Conservation (phyloP, 192 early-diverging fungal genomes). For the Linnemannia exigua region DNA sequence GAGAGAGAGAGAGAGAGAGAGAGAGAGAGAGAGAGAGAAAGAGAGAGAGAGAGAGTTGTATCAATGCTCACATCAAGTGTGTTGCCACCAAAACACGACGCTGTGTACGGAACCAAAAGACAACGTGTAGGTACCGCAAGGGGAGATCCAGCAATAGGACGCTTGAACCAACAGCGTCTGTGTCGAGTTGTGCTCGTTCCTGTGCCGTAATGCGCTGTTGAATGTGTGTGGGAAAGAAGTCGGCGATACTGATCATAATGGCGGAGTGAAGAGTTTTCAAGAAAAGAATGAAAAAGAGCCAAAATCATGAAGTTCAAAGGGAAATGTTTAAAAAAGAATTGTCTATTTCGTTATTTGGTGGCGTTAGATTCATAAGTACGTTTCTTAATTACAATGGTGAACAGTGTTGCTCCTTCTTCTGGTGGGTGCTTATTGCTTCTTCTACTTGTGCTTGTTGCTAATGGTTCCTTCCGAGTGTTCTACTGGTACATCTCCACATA, state of each 20-base stretch:
- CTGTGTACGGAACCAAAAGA: background rate
- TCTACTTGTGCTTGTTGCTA: too few relatives aligned
- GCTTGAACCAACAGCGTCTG: background rate
- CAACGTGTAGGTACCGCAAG: slow-evolving; percentile 13
- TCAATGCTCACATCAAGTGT: background rate
- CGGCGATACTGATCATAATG: slow-evolving; percentile 20
- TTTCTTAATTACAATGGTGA: too few relatives aligned
- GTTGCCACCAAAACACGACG: background rate
- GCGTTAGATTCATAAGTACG: background rate
- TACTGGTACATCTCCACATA: slow-evolving; percentile 63
- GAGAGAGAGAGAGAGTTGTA: background rate
- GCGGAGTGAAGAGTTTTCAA: background rate
- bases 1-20: slow-evolving; percentile 33
- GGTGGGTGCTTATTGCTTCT: too few relatives aligned
- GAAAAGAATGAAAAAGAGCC: background rate
- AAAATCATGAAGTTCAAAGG: too few relatives aligned
- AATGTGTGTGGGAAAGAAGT: slow-evolving; percentile 28
- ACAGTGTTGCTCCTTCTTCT: too few relatives aligned
- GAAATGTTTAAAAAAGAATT: too few relatives aligned
- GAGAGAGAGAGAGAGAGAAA: background rate
- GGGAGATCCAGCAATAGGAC: slow-evolving; percentile 23
- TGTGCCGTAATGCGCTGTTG: background rate
- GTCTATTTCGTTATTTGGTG: slow-evolving; percentile 5
- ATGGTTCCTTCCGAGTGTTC: background rate
- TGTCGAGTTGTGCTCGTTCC: background rate